These are phyloP conservation scores for Sugiyamaella neomexicana DNA, from an alignment of 1,139 yeast genomes.

Conservation along the genomic window DNA sequence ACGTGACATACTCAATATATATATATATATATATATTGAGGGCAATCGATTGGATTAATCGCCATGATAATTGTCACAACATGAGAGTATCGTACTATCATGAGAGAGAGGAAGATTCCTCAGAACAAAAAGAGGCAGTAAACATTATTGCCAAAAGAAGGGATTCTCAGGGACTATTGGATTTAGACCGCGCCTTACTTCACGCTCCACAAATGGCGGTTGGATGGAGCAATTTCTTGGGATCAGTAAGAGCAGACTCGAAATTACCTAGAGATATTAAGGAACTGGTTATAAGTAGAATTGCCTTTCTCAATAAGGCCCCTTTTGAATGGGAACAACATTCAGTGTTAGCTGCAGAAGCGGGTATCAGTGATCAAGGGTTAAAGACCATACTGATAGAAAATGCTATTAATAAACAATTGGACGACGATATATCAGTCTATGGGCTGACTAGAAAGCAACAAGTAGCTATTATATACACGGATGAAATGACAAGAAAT, in stretches of 20 bases:
- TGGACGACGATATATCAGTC: constrained; percentile 5
- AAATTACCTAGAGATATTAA: constrained; percentile 16
- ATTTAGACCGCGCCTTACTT: constrained; percentile 18
- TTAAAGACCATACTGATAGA: neutral
- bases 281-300: constrained; percentile 21
- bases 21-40: too few species aligned
- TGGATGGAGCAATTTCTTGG: constrained; percentile 20
- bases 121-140: constrained; percentile 10
- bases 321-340: constrained; percentile 20
- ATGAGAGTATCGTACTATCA: constrained; percentile 17
- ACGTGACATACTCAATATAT: too few species aligned
- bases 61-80: too few species aligned
- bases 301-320: constrained; percentile 18
- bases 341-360: constrained; percentile 14
- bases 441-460: constrained; percentile 15
- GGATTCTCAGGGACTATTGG: constrained; percentile 15
- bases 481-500: constrained; percentile 19
- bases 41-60: too few species aligned
- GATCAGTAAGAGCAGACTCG: constrained; percentile 17
- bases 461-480: constrained; percentile 15
- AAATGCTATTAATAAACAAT: constrained; percentile 5
- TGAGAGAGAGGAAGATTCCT: constrained; percentile 5
- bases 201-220: constrained; percentile 20
- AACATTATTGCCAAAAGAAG: constrained; percentile 15
- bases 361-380: constrained; percentile 15